A percentile compares a stretch with the other conserved stretches of the same genome.
phyloP scores from a whole-genome alignment of 768 basidiomycete species.

The Termitomyces sp. region DNA sequence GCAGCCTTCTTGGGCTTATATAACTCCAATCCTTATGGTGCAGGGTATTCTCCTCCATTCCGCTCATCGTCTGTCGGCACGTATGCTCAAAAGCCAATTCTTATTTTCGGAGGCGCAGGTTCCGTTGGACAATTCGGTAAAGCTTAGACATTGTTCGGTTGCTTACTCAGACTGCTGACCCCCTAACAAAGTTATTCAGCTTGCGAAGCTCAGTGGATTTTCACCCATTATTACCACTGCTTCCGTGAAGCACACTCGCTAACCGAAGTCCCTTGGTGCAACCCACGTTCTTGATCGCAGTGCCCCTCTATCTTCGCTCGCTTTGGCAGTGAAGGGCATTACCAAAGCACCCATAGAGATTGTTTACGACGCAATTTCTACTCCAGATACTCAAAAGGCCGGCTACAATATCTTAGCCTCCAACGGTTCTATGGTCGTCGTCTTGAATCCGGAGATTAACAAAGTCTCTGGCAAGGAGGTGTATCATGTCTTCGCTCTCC shows the following conservation, averaged over 20 bases:
- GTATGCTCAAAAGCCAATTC: conserved; percentile 14
- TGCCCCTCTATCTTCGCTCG: conserved; percentile 3
- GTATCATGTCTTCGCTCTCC: conserved; percentile 15
- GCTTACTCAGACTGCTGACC: not conserved
- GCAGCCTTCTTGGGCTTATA: conserved; percentile 36
- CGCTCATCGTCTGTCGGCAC: conserved; percentile 4
- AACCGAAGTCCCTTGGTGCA: conserved; percentile 33
- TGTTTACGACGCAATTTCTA: conserved; percentile 27
- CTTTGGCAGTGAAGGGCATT: conserved; percentile 5
- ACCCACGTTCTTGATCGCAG: conserved; percentile 30
- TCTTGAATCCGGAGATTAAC: conserved; percentile 8
- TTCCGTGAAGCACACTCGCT: conserved; percentile 19
- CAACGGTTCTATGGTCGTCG: conserved; percentile 30
- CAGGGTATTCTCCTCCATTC: conserved; percentile 13
- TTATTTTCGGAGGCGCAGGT: conserved; percentile 20
- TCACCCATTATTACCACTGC: conserved; percentile 34
- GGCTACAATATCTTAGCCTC: conserved; percentile 31
- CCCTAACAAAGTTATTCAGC: conserved; percentile 32
- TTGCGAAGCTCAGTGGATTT: conserved; percentile 35
- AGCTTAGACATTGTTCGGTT: not conserved
- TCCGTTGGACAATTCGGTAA: conserved; percentile 21
- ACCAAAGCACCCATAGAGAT: conserved; percentile 15
- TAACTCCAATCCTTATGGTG: conserved; percentile 17
- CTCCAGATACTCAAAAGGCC: conserved; percentile 32
- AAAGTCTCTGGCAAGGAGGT: conserved; percentile 9